Percentiles rank a stretch among this genome's conserved stretches.
Conservation (phyloP, 1,139 yeast genomes). For the Blastobotrys illinoisensis region DNA sequence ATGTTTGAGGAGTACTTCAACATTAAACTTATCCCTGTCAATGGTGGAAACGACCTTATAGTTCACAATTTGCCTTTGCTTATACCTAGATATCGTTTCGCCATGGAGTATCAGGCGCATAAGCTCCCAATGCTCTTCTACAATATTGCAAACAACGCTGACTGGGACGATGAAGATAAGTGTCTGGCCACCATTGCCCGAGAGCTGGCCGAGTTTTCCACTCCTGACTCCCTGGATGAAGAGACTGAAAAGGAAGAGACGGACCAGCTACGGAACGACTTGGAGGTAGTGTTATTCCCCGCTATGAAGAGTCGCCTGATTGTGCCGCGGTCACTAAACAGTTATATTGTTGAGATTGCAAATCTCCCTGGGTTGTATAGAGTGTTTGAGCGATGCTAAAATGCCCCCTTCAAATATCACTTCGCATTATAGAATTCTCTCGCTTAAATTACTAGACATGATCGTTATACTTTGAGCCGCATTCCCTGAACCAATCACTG, state of each 20-base stretch:
- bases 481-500: no score
- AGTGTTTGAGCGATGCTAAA: constrained; percentile 85
- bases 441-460: no score
- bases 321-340: constrained; percentile 51
- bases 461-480: no score
- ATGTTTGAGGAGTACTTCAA: constrained; percentile 82
- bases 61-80: constrained; percentile 58
- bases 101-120: constrained; percentile 33
- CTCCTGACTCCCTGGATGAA: constrained; percentile 50
- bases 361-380: constrained; percentile 84
- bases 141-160: constrained; percentile 50
- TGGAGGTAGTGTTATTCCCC: constrained; percentile 66
- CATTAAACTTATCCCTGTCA: constrained; percentile 35
- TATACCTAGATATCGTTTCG: constrained; percentile 57
- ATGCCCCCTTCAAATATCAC: neutral
- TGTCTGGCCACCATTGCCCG: constrained; percentile 62
- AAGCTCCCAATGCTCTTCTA: constrained; percentile 67
- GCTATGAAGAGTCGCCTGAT: constrained; percentile 55
- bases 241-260: constrained; percentile 22
- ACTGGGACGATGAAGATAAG: constrained; percentile 60
- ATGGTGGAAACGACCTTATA: constrained; percentile 10
- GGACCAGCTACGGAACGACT: constrained; percentile 15
- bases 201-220: constrained; percentile 67
- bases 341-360: constrained; percentile 76
- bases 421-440: no score